phyloP scores from a whole-genome alignment of 139 green algal genomes.

The Micractinium conductrix region DNA sequence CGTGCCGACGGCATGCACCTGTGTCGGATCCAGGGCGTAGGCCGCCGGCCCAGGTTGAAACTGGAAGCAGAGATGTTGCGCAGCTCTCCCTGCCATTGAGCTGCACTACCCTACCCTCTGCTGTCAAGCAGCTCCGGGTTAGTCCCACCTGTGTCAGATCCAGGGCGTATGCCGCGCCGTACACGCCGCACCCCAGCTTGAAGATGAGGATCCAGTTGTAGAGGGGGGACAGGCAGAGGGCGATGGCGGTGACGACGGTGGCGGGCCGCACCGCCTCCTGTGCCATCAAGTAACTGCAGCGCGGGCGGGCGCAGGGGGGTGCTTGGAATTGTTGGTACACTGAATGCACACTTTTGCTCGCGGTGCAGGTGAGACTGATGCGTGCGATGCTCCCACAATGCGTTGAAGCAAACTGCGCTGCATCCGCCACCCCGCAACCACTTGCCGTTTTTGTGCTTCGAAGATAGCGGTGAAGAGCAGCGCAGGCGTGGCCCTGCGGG shows the following conservation, averaged over 20 bases:
- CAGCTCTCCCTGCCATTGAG: too few species aligned
- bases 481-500: constrained; percentile 6
- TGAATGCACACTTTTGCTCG: too few species aligned
- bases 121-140: too few species aligned
- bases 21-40: constrained; percentile 54
- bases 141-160: constrained; percentile 54
- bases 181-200: constrained; percentile 44
- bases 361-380: too few species aligned
- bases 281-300: constrained; percentile 66
- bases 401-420: too few species aligned
- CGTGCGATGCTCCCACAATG: too few species aligned
- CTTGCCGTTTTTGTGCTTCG: constrained; percentile 58
- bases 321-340: too few species aligned
- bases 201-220: constrained; percentile 50
- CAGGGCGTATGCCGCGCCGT: constrained; percentile 67
- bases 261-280: constrained; percentile 61
- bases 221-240: background rate
- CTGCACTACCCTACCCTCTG: too few species aligned
- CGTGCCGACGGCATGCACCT: too few species aligned
- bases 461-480: constrained; percentile 52
- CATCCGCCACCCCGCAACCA: too few species aligned
- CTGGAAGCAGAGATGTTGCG: too few species aligned
- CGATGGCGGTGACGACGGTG: constrained; percentile 43
- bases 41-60: constrained; percentile 45
- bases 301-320: too few species aligned